These are phyloP conservation scores for Salix koriyanagi DNA, from an alignment of 345 rosid genomes.

Conservation along the genomic window DNA sequence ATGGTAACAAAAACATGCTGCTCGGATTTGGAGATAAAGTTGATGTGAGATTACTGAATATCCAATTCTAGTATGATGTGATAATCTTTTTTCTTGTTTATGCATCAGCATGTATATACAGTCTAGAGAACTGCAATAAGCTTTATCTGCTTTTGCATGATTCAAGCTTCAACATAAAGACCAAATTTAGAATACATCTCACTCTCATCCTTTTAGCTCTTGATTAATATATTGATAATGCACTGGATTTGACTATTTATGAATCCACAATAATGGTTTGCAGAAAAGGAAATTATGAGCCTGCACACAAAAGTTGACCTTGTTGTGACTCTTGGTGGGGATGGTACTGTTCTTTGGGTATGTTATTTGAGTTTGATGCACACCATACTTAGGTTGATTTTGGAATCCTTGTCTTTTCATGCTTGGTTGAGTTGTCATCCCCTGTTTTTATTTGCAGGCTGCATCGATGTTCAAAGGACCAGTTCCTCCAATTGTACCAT, in stretches of 20 bases:
- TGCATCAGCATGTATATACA: neutral
- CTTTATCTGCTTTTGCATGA: neutral
- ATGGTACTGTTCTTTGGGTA: conserved; percentile 99
- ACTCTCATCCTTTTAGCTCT: neutral
- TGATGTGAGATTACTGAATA: neutral
- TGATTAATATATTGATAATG: neutral
- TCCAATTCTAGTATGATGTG: neutral
- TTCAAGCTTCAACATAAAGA: neutral
- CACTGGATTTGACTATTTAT: neutral
- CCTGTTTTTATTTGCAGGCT: conserved; percentile 51
- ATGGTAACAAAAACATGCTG: neutral
- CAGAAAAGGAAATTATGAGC: conserved; percentile 67
- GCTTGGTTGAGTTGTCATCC: conserved; percentile 6
- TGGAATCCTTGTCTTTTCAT: conserved; percentile 9
- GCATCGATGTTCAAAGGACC: conserved; percentile 99
- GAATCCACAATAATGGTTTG: conserved; percentile 16
- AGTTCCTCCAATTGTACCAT: conserved; percentile 95
- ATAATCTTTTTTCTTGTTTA: neutral
- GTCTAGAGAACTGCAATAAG: neutral
- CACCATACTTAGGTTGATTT: neutral
- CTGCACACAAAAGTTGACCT: conserved; percentile 89
- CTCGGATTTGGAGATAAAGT: neutral
- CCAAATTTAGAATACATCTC: neutral
- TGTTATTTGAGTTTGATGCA: conserved; percentile 16
- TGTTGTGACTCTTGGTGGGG: conserved; percentile 99